These are phyloP conservation scores for Saccharomyces hybrid DNA, from an alignment of 1,139 yeast species.

Conservation along the genomic window DNA sequence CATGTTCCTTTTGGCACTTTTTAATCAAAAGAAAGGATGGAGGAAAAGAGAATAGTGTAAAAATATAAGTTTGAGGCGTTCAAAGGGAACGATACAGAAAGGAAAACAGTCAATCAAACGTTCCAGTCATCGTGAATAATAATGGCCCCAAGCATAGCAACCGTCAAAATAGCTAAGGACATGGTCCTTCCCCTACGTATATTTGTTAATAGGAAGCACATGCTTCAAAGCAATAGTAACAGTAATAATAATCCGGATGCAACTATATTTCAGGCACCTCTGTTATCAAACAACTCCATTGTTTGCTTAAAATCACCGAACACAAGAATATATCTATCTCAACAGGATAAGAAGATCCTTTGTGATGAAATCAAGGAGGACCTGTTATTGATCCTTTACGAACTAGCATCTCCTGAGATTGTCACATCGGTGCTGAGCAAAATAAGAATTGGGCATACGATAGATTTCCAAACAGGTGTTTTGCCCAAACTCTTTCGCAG, in stretches of 20 bases:
- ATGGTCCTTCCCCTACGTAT: slow-evolving; percentile 24
- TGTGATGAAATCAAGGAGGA: slow-evolving; percentile 26
- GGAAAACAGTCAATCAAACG: not conserved
- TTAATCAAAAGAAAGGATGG: slow-evolving; percentile 7
- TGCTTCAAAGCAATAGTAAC: slow-evolving; percentile 15
- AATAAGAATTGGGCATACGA: slow-evolving; percentile 21
- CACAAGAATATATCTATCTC: slow-evolving; percentile 26
- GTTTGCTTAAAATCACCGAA: slow-evolving; percentile 27
- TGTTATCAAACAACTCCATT: slow-evolving; percentile 30
- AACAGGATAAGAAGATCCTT: slow-evolving; percentile 23
- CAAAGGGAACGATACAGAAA: not conserved
- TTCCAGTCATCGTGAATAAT: slow-evolving; percentile 4
- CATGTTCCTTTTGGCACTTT: not conserved
- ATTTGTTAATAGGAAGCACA: slow-evolving; percentile 26
- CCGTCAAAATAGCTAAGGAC: slow-evolving; percentile 18
- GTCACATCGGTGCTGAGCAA: slow-evolving; percentile 20
- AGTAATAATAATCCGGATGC: slow-evolving; percentile 7
- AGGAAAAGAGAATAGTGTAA: slow-evolving; percentile 5
- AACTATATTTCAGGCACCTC: slow-evolving; percentile 28
- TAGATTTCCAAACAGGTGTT: slow-evolving; percentile 20
- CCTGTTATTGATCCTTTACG: slow-evolving; percentile 24
- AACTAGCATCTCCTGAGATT: slow-evolving; percentile 21
- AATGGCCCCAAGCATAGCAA: slow-evolving; percentile 22
- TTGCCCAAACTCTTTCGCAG: slow-evolving; percentile 12
- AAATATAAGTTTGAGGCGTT: not conserved